These are phyloP conservation scores for Gnaphalium uliginosum DNA, from an alignment of 129 eudicot genomes.

Conservation along the genomic window DNA sequence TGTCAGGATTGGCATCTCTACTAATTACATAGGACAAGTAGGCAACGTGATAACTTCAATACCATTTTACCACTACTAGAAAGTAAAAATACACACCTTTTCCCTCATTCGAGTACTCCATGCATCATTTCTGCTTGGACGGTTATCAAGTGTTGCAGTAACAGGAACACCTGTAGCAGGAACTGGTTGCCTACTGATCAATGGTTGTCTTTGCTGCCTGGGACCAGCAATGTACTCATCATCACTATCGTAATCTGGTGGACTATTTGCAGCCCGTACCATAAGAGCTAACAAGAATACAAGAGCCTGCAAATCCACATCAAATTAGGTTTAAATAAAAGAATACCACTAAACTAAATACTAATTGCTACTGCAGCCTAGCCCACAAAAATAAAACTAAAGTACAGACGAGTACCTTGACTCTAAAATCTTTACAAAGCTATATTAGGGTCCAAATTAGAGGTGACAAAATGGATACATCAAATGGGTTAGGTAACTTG, in stretches of 20 bases:
- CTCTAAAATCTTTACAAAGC: not conserved
- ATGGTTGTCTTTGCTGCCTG: slow-evolving; percentile 82
- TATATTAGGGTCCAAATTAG: too few relatives aligned
- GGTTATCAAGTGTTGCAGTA: slow-evolving; percentile 63
- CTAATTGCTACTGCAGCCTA: not conserved
- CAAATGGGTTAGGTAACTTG: too few relatives aligned
- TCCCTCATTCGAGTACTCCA: slow-evolving; percentile 98
- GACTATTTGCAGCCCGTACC: slow-evolving; percentile 80
- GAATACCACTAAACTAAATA: not conserved
- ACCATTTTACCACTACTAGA: not conserved
- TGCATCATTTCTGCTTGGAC: slow-evolving; percentile 83
- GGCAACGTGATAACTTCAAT: not conserved
- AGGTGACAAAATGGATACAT: too few relatives aligned
- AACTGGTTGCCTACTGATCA: slow-evolving; percentile 61
- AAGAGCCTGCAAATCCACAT: slow-evolving; percentile 55
- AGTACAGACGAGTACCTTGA: not conserved
- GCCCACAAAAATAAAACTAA: not conserved
- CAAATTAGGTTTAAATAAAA: slow-evolving; percentile 7
- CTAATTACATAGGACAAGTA: not conserved
- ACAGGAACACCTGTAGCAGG: slow-evolving; percentile 70
- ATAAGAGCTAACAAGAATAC: slow-evolving; percentile 79
- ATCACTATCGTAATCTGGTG: slow-evolving; percentile 83
- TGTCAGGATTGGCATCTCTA: not conserved
- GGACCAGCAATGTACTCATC: slow-evolving; percentile 85
- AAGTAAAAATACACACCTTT: slow-evolving; percentile 47